A percentile compares a stretch with the other conserved stretches of the same genome.
These are phyloP conservation scores for Berberis vulgaris DNA, from an alignment of 164 flowering plant genomes.

Conservation along the genomic window DNA sequence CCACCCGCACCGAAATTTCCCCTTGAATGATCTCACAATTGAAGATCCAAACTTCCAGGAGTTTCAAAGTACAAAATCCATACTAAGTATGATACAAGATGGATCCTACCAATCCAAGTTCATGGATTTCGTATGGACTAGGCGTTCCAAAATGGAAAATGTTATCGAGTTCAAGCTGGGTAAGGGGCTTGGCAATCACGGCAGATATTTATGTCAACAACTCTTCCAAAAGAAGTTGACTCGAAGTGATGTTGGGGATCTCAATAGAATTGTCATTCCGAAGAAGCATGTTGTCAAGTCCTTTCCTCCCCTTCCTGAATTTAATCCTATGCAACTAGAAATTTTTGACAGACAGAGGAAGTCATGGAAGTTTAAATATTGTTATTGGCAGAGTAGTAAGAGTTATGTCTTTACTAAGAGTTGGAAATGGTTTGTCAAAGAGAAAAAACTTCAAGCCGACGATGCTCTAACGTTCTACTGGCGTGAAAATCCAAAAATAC, in stretches of 20 bases:
- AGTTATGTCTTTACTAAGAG: conserved; percentile 76
- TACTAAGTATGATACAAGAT: conserved; percentile 53
- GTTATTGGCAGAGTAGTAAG: conserved; percentile 84
- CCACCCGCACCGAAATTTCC: conserved; percentile 35
- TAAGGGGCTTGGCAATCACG: conserved; percentile 5
- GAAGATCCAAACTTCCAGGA: conserved; percentile 40
- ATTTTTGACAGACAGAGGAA: conserved; percentile 41
- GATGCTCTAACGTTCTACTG: conserved; percentile 41
- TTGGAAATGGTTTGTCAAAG: conserved; percentile 69
- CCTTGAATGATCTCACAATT: conserved; percentile 23
- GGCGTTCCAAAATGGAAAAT: not conserved
- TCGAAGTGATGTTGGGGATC: conserved; percentile 85
- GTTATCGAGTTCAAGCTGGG: conserved; percentile 1
- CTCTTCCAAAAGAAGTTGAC: conserved; percentile 85
- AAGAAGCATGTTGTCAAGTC: conserved; percentile 54
- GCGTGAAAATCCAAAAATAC: conserved; percentile 16
- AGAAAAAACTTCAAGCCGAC: conserved; percentile 38
- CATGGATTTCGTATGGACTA: conserved; percentile 17
- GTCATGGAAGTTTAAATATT: conserved; percentile 64
- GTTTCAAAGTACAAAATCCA: conserved; percentile 16
- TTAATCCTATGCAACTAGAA: conserved; percentile 15
- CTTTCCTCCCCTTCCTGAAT: conserved; percentile 32
- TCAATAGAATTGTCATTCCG: conserved; percentile 81
- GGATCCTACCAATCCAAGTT: conserved; percentile 45
- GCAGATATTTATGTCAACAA: conserved; percentile 18